Evolutionary conservation across 495 filamentous ascomycete species (phyloP).

Genomic region (Xylaria palmicola): DNA sequence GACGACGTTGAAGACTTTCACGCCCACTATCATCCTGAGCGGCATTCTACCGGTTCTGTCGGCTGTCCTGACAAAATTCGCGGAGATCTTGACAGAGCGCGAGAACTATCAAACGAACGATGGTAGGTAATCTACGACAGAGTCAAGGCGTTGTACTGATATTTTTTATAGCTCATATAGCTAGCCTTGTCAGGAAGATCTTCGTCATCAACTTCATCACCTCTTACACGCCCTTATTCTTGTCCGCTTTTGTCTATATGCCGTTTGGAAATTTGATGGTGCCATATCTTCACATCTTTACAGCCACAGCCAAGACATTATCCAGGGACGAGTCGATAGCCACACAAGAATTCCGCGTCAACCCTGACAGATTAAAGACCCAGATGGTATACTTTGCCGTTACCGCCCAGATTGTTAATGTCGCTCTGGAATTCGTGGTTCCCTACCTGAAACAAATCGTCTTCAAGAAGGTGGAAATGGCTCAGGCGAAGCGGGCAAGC

Average conservation of each 20-base stretch:
- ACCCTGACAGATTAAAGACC: constrained; percentile 79
- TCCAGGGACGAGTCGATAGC: constrained; percentile 68
- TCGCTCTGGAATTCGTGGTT: constrained; percentile 82
- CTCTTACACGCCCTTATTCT: constrained; percentile 86
- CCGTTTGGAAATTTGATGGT: constrained; percentile 87
- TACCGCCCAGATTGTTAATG: constrained; percentile 88
- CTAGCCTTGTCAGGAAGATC: constrained; percentile 81
- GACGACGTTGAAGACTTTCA: constrained; percentile 62
- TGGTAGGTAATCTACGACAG: constrained; percentile 30
- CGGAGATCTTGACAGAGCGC: constrained; percentile 74
- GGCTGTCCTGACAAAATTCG: constrained; percentile 71
- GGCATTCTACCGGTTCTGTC: constrained; percentile 75
- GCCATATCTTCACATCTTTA: constrained; percentile 86
- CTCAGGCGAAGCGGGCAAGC: constrained; percentile 52
- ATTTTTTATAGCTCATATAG: constrained; percentile 56
- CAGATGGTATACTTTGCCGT: constrained; percentile 98
- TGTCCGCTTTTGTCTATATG: constrained; percentile 96
- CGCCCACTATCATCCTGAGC: constrained; percentile 86
- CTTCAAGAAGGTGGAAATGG: constrained; percentile 71
- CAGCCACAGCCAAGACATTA: constrained; percentile 71
- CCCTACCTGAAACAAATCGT: constrained; percentile 77
- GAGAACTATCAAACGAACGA: constrained; percentile 92
- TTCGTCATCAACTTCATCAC: constrained; percentile 98
- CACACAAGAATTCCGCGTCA: constrained; percentile 73
- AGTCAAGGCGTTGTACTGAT: constrained; percentile 10